phyloP scores from a whole-genome alignment of 73 alveolate genomes.

The Paramecium octaurelia region DNA sequence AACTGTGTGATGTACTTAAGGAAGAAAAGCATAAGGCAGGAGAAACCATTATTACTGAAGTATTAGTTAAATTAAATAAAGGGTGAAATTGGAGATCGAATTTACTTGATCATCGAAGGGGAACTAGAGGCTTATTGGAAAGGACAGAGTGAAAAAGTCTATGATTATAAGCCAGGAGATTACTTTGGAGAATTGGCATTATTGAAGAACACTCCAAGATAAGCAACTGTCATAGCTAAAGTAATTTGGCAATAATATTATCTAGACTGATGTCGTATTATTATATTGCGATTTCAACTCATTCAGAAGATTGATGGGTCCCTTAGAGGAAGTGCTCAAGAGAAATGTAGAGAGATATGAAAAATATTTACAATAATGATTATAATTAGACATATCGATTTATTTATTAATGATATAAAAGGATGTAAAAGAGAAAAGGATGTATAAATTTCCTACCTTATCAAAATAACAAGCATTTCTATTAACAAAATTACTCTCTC shows the following conservation, averaged over 20 bases:
- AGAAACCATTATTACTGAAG: conserved; percentile 72
- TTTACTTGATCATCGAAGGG: conserved; percentile 84
- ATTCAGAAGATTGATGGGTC: conserved; percentile 75
- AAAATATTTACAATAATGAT: not conserved
- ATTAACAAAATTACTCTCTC: not conserved
- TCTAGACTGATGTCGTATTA: conserved; percentile 61
- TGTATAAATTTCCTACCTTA: not conserved
- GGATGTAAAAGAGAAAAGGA: not conserved
- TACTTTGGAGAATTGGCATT: conserved; percentile 96
- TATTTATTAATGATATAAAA: not conserved
- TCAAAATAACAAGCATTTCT: not conserved
- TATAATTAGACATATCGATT: not conserved
- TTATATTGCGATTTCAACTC: conserved; percentile 68
- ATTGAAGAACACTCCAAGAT: conserved; percentile 89
- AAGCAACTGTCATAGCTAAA: conserved; percentile 85
- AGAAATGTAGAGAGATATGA: conserved; percentile 48
- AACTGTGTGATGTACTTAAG: conserved; percentile 84
- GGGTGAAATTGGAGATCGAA: conserved; percentile 74
- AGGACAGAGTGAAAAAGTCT: conserved; percentile 74
- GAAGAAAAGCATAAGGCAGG: conserved; percentile 69
- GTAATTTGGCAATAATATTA: not conserved
- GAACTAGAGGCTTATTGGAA: conserved; percentile 66
- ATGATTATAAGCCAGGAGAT: conserved; percentile 83
- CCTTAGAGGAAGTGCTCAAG: conserved; percentile 58
- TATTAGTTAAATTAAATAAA: not conserved